Evolutionary conservation across 495 filamentous ascomycete species (phyloP).

Genomic region (Thermothielavioides terrestris): DNA sequence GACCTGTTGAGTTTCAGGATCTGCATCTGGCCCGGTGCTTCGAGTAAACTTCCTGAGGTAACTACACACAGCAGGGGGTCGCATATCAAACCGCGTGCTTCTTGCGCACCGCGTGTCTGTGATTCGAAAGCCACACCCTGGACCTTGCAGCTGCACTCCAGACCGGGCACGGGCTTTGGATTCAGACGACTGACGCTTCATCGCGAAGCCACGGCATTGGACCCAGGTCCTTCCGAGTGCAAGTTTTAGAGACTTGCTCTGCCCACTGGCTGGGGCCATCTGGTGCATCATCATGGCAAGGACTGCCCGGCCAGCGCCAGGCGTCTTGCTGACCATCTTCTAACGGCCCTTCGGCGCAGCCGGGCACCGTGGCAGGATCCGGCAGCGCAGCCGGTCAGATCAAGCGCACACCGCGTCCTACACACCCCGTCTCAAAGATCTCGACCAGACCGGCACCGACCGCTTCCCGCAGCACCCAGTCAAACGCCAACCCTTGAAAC

Average conservation of each 20-base stretch:
- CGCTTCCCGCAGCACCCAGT: constrained; percentile 71
- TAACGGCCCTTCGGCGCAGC: neutral
- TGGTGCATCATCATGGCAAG: neutral
- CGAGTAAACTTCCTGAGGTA: no score
- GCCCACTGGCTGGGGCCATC: neutral
- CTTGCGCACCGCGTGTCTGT: neutral
- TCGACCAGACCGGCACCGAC: constrained; percentile 74
- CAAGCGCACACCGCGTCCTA: constrained; percentile 60
- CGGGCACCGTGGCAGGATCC: neutral
- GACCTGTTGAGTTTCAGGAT: neutral
- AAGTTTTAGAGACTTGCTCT: neutral
- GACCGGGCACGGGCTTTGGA: neutral
- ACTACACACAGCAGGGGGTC: neutral
- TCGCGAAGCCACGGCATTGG: neutral
- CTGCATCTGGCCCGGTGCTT: neutral
- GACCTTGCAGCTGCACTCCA: neutral
- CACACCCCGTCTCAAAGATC: constrained; percentile 75
- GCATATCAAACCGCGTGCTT: neutral
- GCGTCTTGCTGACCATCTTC: neutral
- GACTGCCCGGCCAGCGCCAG: neutral
- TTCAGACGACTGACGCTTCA: constrained; percentile 4
- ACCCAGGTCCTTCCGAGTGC: neutral
- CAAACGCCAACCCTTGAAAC: constrained; percentile 66
- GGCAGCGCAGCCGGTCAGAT: neutral
- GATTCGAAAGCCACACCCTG: neutral